Evolutionary conservation across 805 yeast genomes (phyloP), one percentile per base, ranked within the genome.

Genomic region (Ascoidea tarda): DNA sequence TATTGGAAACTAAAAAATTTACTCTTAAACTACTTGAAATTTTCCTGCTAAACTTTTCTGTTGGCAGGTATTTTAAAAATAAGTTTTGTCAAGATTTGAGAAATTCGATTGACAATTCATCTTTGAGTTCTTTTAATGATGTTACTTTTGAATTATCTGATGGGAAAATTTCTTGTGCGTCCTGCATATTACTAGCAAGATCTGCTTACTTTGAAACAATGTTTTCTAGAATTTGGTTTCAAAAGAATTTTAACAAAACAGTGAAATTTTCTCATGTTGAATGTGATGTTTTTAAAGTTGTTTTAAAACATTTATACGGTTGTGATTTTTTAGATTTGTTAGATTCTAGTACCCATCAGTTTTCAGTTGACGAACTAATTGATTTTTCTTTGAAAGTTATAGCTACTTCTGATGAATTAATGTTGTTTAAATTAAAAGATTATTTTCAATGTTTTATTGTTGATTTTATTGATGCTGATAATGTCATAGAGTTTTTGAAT

Each of bases 241-340:
- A 52, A 6, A 47, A 32, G 12, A 49, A 42, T 32, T 32, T 31
- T 14, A 49, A 32, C 5, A 49, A n/a, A 2, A 38, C 47, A 10
- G n/a, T 81, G 14, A 68, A 73, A 45, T 71, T 87, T 49, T 63
- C 67, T 1, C 73, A 75, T 50, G 66, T 81, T 14, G 56, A 69
- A 0, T 57, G 55, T 10, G 54, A 58, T 0, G 76, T 74, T 5
- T 81, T 87, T 59, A 58, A 60, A 1, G 66, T 79, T 5, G 66
- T 84, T 0, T 58, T 85, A 56, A 68, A 67, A 33, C 81, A 77
- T 59, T 60, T 88, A 0, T 78, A 80, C 59, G 93, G 95, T 0
- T 66, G 62, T 49, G 68, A 69, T 48, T 75, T 69, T 58, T 60
- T 65, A 51, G 61, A 62, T 0, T 53, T 78, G 12, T 73, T 78